Evolutionary conservation across 768 basidiomycete species (phyloP).

Genomic region (Agrocybe pediades): DNA sequence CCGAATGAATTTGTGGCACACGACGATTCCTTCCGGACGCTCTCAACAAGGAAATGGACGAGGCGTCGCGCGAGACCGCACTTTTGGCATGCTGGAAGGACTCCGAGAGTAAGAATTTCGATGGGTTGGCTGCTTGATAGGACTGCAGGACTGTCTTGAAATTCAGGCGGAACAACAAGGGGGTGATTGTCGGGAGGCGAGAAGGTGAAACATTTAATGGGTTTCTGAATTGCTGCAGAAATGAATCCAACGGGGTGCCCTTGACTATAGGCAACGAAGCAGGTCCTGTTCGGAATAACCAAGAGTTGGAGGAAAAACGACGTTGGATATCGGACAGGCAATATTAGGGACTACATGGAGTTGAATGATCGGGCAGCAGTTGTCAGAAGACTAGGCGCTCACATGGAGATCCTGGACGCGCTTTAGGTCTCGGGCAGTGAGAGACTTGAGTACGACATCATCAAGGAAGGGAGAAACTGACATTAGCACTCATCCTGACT

Average conservation of each 20-base stretch:
- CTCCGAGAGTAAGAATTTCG: constrained; percentile 55
- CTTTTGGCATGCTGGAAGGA: constrained; percentile 45
- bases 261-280: constrained; percentile 40
- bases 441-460: constrained; percentile 32
- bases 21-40: constrained; percentile 29
- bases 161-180: constrained; percentile 10
- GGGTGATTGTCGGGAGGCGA: constrained; percentile 10
- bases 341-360: constrained; percentile 29
- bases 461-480: neutral
- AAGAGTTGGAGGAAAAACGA: constrained; percentile 51
- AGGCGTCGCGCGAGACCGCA: constrained; percentile 46
- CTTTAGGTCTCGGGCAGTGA: constrained; percentile 36
- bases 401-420: constrained; percentile 44
- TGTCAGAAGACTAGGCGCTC: constrained; percentile 16
- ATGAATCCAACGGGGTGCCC: constrained; percentile 42
- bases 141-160: constrained; percentile 18
- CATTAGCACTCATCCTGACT: neutral
- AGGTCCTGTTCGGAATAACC: constrained; percentile 37
- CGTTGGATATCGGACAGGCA: constrained; percentile 41
- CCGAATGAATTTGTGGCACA: constrained; percentile 21
- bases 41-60: constrained; percentile 31
- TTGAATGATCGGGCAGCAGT: constrained; percentile 10
- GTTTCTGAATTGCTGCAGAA: constrained; percentile 38
- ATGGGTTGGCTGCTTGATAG: constrained; percentile 32
- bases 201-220: constrained; percentile 16